Evolutionary conservation across 2,329 filamentous ascomycete species (phyloP), one percentile per base, ranked within the genome.

Genomic region (Orbilia oligospora): DNA sequence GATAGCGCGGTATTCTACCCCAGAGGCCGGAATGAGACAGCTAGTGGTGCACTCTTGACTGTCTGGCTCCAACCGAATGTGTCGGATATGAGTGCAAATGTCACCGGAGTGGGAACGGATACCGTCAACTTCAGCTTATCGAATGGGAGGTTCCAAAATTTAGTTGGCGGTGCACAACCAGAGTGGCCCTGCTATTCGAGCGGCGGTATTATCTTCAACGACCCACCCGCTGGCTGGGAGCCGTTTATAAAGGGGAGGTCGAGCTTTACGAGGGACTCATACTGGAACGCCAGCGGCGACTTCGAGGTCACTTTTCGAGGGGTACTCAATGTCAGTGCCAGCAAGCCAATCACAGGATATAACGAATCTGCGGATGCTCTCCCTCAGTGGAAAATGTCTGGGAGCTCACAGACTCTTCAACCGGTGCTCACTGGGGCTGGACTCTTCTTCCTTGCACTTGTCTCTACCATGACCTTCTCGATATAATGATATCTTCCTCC

Each of bases 41-140:
- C 22, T 1, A 10, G n/a, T 20, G 69, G 69, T 8, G 49, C 53
- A 5, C 71, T 75, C 14, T 24, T 68, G 20, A 75, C 63, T 1
- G 18, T 75, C 33, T 75, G 63, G 53, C 53, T 75, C 3, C 63
- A 75, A 33, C 71, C 71, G 36, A 75, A 68, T 44, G 63, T 75
- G 38, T 68, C 71, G 5, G 24, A 68, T 27, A 75, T 63, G 53
- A 63, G 51, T 22, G 71, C 71, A 55, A 61, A 64, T 38, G 68
- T 75, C 61, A 68, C 53, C 14, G 71, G 71, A 10, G 49, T 68
- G 27, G 64, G 71, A 66, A 70, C 46, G 12, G 55, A 76, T 49
- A 58, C 56, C 5, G 48, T 76, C n/a, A 70, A 44, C 18, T 76
- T 70, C 38, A 70, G n/a, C 6, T 38, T 76, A 33, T 18, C 44